Evolutionary conservation across 2,329 filamentous ascomycete species (phyloP), one percentile per base, ranked within the genome.

Genomic region (Colletotrichum higginsianum): DNA sequence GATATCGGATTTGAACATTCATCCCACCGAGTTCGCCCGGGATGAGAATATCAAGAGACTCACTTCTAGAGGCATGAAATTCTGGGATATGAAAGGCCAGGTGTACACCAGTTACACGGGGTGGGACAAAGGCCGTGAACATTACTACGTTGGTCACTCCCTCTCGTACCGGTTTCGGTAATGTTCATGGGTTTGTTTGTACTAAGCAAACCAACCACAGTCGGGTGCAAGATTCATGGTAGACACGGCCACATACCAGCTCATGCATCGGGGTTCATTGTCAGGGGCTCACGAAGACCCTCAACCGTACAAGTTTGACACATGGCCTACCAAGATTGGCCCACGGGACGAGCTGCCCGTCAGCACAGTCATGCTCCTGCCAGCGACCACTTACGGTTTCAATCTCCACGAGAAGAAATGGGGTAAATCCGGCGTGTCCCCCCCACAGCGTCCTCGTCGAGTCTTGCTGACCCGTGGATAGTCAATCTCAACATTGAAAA

Each of bases 201-300:
- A 35, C 55, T 61, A 21, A 67, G 4, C 30, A 2, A 8, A 2
- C 7, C 8, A 8, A 2, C 7, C 8, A 2, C 13, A 38, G 35
- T 5, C 26, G 3, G 26, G 18, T 8, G 60, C 52, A n/a, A 63
- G 66, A 18, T 68, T 68, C 53, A 58, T 68, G 66, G 11, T 68
- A 4, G 60, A 64, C 18, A 44, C 52, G 3, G 40, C 44, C 12
- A 68, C 66, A 0, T 65, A 58, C 13, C 30, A 38, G 2, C 44
- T 49, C 7, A 55, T 68, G 50, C 35, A 68, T 35, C 13, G 12
- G 1, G 11, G 2, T 2, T 5, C 63, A 2, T n/a, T 9, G 16
- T 13, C 18, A 7, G 16, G 23, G 40, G 18, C 3, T n/a, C 21
- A 56, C 8, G 35, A 57, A 15, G 23, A 46, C 0, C 11, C 40